Conservation (phyloP, 2,329 filamentous ascomycete genomes). For the Cladosporium sp. region DNA sequence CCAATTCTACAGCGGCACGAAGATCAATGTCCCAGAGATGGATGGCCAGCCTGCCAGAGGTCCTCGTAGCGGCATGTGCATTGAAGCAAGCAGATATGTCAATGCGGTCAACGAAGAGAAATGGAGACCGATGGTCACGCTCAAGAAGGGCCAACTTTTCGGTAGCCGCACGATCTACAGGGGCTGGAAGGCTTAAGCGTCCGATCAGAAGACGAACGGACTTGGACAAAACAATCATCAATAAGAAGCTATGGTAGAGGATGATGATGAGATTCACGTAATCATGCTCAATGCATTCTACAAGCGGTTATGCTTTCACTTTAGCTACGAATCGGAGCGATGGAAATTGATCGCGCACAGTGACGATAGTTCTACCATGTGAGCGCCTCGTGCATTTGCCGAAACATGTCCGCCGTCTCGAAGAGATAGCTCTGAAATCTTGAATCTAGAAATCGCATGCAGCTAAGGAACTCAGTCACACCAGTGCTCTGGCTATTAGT, state of each 20-base stretch:
- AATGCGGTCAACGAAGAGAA: conserved; percentile 79
- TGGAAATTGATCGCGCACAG: neutral
- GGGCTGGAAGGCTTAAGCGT: conserved; percentile 63
- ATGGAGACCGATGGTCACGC: conserved; percentile 72
- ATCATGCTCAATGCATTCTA: neutral
- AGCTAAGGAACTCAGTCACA: neutral
- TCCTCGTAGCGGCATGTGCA: conserved; percentile 74
- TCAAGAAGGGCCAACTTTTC: conserved; percentile 82
- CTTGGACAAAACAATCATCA: neutral
- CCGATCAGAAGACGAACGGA: neutral
- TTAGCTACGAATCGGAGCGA: neutral
- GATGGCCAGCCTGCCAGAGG: conserved; percentile 59
- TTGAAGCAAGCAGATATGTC: conserved; percentile 87
- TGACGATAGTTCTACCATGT: too few species aligned
- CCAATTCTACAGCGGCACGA: conserved; percentile 92
- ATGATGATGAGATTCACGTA: neutral
- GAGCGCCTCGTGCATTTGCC: too few species aligned
- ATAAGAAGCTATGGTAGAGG: neutral
- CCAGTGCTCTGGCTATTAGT: neutral
- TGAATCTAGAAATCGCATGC: neutral
- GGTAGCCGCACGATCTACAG: conserved; percentile 79
- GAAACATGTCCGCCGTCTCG: too few species aligned
- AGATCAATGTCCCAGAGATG: conserved; percentile 66
- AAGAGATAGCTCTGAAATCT: neutral
- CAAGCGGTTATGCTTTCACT: neutral